phyloP scores from a whole-genome alignment of 306 rosid species.

The Clitoria ternatea region DNA sequence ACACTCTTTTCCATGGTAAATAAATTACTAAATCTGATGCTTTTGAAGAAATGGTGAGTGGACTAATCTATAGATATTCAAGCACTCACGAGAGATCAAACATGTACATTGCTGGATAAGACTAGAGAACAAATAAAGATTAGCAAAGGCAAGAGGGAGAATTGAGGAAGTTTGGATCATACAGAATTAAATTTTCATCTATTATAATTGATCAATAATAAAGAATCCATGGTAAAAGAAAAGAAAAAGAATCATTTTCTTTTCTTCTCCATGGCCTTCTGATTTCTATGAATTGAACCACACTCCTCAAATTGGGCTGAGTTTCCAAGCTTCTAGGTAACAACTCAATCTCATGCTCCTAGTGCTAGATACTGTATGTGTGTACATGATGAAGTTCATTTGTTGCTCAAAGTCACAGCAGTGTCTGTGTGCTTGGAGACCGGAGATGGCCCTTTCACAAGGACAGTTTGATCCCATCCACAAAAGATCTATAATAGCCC shows the following conservation, averaged over 20 bases:
- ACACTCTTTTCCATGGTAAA: not conserved
- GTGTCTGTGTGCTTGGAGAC: not conserved
- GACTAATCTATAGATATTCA: not conserved
- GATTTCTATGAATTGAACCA: constrained; percentile 4
- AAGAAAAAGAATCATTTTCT: not conserved
- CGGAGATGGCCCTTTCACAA: constrained; percentile 19
- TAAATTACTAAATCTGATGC: not conserved
- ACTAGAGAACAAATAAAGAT: not conserved
- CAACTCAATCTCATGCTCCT: constrained; percentile 20
- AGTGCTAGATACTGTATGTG: not conserved
- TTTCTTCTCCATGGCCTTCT: constrained; percentile 1
- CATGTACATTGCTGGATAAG: not conserved
- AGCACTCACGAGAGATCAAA: not conserved
- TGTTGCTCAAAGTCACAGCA: constrained; percentile 27
- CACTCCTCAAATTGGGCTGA: constrained; percentile 10
- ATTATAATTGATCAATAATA: constrained; percentile 28
- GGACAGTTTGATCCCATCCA: constrained; percentile 12
- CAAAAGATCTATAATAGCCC: not conserved
- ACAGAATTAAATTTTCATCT: constrained; percentile 10
- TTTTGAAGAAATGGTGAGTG: not conserved
- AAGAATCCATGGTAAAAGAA: constrained; percentile 1
- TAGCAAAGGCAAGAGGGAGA: not conserved
- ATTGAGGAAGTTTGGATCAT: not conserved
- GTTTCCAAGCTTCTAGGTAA: constrained; percentile 24
- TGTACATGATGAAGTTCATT: constrained; percentile 4